Evolutionary conservation across 805 yeast genomes (phyloP), one percentile per base, ranked within the genome.

Genomic region (Cyberlindnera amylophila): DNA sequence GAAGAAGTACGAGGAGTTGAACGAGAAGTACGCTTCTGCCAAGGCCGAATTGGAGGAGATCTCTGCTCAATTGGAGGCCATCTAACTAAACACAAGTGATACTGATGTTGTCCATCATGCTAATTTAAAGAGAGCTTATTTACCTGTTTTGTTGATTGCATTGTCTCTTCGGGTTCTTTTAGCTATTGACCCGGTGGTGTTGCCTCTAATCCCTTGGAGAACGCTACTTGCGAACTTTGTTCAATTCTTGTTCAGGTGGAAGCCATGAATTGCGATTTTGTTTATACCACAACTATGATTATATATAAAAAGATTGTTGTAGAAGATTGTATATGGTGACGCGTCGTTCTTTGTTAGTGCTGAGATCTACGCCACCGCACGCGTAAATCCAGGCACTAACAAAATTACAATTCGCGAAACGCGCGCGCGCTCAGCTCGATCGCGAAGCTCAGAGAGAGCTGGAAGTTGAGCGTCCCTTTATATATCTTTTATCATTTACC

Each of bases 1-100:
- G 74, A 77, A 78, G 72, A 89, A 88, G 71, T 84, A 74, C 61
- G 98, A 91, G 72, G 96, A 87, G 63, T 72, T 91, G 66, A 74
- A 82, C 55, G 81, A 75, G 62, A 83, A 90, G 71, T 82, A 88
- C 78, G 72, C 74, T 63, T 75, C 80, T 54, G 91, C 96, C 52
- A 85, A 87, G 77, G 79, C 86, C 55, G 99, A 93, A 71, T 79
- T 93, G 72, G 98, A 93, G 59, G 96, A 90, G 72, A 90, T 93
- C 72, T 83, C 89, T 66, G 88, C 89, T 65, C 96, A 95, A 73
- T 83, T 93, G 69, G 98, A 93, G 71, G 56, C 59, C 23, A 49
- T 58, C 53, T 58, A 57, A 55, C 52, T 57, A 18, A 17, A 11
- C n/a, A 41, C 15, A 10, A 14, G 11, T 11, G 34, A 33, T 1